A percentile compares a stretch with the other conserved stretches of the same genome.
phyloP scores from a whole-genome alignment of 768 basidiomycete species.

The Boletus reticuloceps region DNA sequence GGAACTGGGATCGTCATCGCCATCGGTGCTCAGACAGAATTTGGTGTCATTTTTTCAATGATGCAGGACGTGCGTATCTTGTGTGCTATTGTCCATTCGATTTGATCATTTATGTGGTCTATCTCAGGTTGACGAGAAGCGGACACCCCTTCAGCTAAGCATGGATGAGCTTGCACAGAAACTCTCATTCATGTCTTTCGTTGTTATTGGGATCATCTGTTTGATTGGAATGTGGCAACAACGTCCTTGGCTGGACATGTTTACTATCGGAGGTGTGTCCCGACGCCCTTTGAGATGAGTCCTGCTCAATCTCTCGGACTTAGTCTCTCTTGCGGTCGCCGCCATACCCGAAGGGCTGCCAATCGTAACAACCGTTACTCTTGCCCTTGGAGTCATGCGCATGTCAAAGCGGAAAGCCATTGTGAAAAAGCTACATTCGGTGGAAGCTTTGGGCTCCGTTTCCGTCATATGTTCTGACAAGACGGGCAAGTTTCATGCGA shows the following conservation, averaged over 20 bases:
- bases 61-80: conserved; percentile 80
- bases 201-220: conserved; percentile 92
- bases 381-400: conserved; percentile 88
- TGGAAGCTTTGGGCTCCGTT: conserved; percentile 90
- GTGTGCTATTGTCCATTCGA: not conserved
- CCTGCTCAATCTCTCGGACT: conserved; percentile 14
- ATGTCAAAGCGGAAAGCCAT: conserved; percentile 97
- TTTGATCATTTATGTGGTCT: not conserved
- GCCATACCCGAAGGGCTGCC: conserved; percentile 97
- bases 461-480: conserved; percentile 99
- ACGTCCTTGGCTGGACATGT: conserved; percentile 95
- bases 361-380: conserved; percentile 95
- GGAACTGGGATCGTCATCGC: conserved; percentile 87
- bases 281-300: not conserved
- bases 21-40: conserved; percentile 84
- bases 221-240: conserved; percentile 84
- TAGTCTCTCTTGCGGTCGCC: conserved; percentile 96
- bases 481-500: conserved; percentile 55
- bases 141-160: conserved; percentile 86
- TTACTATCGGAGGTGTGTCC: conserved; percentile 90
- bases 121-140: conserved; percentile 71
- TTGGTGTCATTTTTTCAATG: conserved; percentile 96
- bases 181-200: conserved; percentile 86
- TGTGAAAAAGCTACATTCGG: conserved; percentile 94
- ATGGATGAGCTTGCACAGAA: conserved; percentile 98